Percentiles rank a stretch among this genome's conserved stretches.
These are phyloP conservation scores for Apiosordaria backusii DNA, from an alignment of 495 filamentous ascomycete genomes.

Conservation along the genomic window DNA sequence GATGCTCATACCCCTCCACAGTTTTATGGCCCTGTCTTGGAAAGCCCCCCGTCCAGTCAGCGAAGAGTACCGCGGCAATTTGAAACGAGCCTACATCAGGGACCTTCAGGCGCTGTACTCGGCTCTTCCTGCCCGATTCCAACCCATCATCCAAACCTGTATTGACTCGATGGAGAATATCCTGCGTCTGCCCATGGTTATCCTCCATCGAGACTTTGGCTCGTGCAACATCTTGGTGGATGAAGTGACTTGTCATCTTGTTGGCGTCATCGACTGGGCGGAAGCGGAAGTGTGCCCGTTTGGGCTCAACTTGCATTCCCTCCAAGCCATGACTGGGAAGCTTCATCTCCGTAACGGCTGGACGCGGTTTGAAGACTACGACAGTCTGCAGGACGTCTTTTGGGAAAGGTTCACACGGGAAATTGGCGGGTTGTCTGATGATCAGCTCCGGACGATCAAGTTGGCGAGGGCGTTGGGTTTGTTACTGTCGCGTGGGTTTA, in stretches of 20 bases:
- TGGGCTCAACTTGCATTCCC: slow-evolving; percentile 39
- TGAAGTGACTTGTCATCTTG: slow-evolving; percentile 32
- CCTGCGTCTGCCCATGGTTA: slow-evolving; percentile 40
- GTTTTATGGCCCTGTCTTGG: no score
- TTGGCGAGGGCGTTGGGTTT: background rate
- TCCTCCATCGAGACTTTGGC: slow-evolving; percentile 40
- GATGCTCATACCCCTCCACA: no score
- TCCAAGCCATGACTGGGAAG: slow-evolving; percentile 34
- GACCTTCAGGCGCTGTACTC: slow-evolving; percentile 32
- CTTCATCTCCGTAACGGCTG: slow-evolving; percentile 38
- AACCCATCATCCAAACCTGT: slow-evolving; percentile 31
- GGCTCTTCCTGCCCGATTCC: slow-evolving; percentile 38
- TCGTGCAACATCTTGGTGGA: slow-evolving; percentile 41
- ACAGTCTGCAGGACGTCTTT: slow-evolving; percentile 31
- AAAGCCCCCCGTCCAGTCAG: no score
- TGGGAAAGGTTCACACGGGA: slow-evolving; percentile 36
- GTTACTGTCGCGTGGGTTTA: background rate
- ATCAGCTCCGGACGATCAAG: slow-evolving; percentile 4
- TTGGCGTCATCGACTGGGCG: slow-evolving; percentile 44
- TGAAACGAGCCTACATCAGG: slow-evolving; percentile 25
- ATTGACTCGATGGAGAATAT: slow-evolving; percentile 32
- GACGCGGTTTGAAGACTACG: slow-evolving; percentile 38
- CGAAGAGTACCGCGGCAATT: no score
- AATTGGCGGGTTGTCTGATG: slow-evolving; percentile 30
- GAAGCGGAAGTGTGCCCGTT: slow-evolving; percentile 41